Evolutionary conservation across 768 basidiomycete species (phyloP), one percentile per base, ranked within the genome.

Genomic region (Kwoniella sp.): DNA sequence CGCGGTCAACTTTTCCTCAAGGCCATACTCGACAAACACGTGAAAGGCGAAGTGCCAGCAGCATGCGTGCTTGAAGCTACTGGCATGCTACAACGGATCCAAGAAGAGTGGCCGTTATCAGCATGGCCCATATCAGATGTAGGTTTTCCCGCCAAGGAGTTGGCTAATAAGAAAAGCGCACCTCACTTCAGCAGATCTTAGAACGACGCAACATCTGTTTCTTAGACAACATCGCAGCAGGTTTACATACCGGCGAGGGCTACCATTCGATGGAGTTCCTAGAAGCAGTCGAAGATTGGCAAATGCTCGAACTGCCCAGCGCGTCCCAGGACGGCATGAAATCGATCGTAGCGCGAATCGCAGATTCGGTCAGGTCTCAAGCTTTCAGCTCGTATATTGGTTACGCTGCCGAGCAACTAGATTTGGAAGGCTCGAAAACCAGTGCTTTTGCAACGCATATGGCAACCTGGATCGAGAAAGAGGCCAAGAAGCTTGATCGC

Each of bases 11-110:
- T 88, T 74, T 96, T 94, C 82, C 82, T 96, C 73, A 89, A 91
- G 60, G 84, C 92, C 58, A 91, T 97, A 58, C 89, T 87, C 67
- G 87, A 89, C 55, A 88, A 93, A 76, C 96, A 90, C 75, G 90
- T 93, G 81, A 86, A 90, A 34, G 89, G 90, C 67, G 89, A 93
- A 68, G 91, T 98, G 4, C 96, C 96, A 1, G 83, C 95, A 75
- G 95, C 95, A 74, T 98, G 96, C 79, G 87, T 98, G 58, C 90
- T 90, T 0, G 96, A 97, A 80, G 95, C 91, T 12, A 81, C 96
- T 53, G 85, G 87, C 51, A 87, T 86, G 62, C 85, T 95, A 22
- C 81, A 84, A 22, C 90, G 89, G 76, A 86, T 88, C 11, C 83
- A 88, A 73, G 83, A 85, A 37, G 92, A 94, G 66, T 85, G 85